These are phyloP conservation scores for Scenedesmus sp. DNA, from an alignment of 163 green algal species.

Conservation along the genomic window DNA sequence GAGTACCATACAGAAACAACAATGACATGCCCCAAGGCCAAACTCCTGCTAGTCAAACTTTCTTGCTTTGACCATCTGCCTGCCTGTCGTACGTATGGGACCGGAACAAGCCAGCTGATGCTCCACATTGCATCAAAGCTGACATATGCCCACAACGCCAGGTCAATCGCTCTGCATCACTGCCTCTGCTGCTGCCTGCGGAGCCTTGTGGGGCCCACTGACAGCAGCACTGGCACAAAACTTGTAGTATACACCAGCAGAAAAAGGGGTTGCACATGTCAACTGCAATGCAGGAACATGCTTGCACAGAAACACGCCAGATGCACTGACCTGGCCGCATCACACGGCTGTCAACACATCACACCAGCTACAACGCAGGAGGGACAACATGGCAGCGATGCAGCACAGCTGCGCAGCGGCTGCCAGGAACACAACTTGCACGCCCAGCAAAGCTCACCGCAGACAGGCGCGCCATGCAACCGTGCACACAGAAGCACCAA, in stretches of 20 bases:
- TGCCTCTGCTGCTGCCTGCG: neutral
- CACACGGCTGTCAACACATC: neutral
- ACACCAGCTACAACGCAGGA: neutral
- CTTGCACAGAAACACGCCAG: neutral
- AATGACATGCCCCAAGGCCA: neutral
- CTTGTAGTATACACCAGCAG: slow-evolving; percentile 4
- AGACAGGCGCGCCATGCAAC: neutral
- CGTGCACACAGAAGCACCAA: neutral
- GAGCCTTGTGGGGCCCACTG: neutral
- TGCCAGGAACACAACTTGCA: neutral
- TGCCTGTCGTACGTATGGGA: neutral
- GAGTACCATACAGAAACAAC: neutral
- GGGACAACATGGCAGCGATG: neutral
- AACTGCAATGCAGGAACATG: neutral
- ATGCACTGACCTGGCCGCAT: neutral
- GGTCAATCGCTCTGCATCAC: neutral
- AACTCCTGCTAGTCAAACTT: neutral
- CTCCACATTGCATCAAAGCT: neutral
- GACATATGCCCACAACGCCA: neutral
- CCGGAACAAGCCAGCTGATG: neutral
- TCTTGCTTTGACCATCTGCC: neutral
- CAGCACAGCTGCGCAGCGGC: neutral
- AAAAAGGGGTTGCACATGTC: neutral
- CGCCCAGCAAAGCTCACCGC: neutral
- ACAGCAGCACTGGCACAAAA: neutral